phyloP scores from a whole-genome alignment of 768 basidiomycete species.

The Wakefieldia striispora region DNA sequence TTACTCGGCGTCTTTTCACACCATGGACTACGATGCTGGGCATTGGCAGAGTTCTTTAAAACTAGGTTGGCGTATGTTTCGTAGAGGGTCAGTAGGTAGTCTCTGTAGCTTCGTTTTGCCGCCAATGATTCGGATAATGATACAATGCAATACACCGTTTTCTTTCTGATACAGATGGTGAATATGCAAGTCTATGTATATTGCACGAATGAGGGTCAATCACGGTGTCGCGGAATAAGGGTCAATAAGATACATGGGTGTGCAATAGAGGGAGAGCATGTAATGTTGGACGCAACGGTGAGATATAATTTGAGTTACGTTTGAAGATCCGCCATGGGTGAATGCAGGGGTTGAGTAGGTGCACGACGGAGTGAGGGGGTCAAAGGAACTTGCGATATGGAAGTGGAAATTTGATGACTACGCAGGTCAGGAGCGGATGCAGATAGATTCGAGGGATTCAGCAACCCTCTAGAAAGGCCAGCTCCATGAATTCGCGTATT shows the following conservation, averaged over 20 bases:
- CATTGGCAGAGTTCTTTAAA: constrained; percentile 12
- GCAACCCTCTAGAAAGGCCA: constrained; percentile 3
- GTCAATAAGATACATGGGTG: constrained; percentile 19
- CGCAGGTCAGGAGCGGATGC: constrained; percentile 28
- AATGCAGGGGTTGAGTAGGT: constrained; percentile 11
- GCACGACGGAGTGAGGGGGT: constrained; percentile 10
- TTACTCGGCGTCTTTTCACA: constrained; percentile 9
- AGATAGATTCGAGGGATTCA: constrained; percentile 17
- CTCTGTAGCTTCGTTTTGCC: constrained; percentile 7
- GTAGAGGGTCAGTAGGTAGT: constrained; percentile 12
- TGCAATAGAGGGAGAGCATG: constrained; percentile 21
- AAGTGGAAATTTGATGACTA: constrained; percentile 7
- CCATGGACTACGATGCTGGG: constrained; percentile 20
- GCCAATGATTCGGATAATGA: background rate
- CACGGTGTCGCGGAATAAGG: background rate
- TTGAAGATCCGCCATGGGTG: constrained; percentile 21
- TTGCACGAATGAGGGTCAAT: background rate
- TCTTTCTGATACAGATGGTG: no score
- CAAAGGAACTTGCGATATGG: constrained; percentile 10
- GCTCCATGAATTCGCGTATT: constrained; percentile 10
- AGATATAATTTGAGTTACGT: constrained; percentile 26
- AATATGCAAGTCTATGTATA: background rate
- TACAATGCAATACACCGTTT: constrained; percentile 7
- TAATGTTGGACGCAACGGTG: constrained; percentile 11
- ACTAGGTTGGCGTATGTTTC: constrained; percentile 18